Percentiles rank a stretch among this genome's conserved stretches.
Conservation (phyloP, 1,139 yeast genomes). For the Arxiozyma bovina region DNA sequence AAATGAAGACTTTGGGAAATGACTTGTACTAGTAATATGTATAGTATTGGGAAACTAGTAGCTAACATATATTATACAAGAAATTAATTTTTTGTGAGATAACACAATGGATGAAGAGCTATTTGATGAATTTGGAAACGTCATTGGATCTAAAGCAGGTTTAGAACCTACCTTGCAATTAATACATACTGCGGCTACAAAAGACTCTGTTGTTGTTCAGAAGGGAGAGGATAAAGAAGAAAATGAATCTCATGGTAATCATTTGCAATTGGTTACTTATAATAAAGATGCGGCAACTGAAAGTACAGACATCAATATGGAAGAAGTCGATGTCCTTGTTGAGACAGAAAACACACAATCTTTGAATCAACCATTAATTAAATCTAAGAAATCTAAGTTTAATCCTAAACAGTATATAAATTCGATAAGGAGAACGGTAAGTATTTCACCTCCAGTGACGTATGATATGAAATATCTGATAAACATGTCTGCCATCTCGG, state of each 20-base stretch:
- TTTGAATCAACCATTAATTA: slow-evolving; percentile 56
- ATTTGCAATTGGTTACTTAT: neutral
- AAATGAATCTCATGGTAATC: neutral
- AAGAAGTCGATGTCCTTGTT: slow-evolving; percentile 53
- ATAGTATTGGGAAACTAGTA: no score
- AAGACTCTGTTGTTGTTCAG: neutral
- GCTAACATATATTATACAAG: neutral
- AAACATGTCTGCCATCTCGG: slow-evolving; percentile 45
- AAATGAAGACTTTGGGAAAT: no score
- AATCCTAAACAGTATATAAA: slow-evolving; percentile 1
- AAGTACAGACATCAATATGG: neutral
- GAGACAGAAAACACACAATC: slow-evolving; percentile 50
- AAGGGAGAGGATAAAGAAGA: slow-evolving; percentile 1
- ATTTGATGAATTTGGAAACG: slow-evolving; percentile 49
- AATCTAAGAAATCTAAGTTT: slow-evolving; percentile 35
- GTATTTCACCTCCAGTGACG: slow-evolving; percentile 8
- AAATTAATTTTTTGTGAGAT: neutral
- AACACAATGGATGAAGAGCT: slow-evolving; percentile 8
- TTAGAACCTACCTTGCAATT: neutral
- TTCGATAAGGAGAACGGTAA: neutral
- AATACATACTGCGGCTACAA: neutral
- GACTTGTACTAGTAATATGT: no score
- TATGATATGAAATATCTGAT: slow-evolving; percentile 60
- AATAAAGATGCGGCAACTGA: slow-evolving; percentile 38
- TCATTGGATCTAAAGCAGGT: slow-evolving; percentile 30